Base-by-base conservation (phyloP, 352 stramenopile genomes). In the Pythium biforme region DNA sequence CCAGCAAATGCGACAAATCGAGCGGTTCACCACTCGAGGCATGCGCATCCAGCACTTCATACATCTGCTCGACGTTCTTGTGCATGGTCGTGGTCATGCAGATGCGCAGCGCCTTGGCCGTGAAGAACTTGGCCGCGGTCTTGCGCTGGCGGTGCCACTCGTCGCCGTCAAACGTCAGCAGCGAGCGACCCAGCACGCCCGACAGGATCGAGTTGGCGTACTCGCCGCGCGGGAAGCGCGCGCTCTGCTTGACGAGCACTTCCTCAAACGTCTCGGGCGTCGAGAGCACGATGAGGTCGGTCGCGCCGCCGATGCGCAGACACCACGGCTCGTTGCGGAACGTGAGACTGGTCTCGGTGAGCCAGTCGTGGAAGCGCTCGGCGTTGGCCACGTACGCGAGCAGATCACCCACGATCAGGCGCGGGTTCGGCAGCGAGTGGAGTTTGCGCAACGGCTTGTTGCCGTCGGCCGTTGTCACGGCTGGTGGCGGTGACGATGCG, bases 111-210 rank as follows among this genome's bases (percentile, higher is more conserved):
- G 62, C 55, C 6, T 64, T 65, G 45, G 65, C 59, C 5, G 72
- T 70, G 66, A 79, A 79, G 31, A 79, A 62, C 29, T 73, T 64
- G 23, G 33, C 59, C 22, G 58, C 60, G 17, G 59, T 55, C 47
- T 69, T 74, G 31, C 72, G 68, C 46, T 79, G 72, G 48, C 54
- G 65, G 8, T 51, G 23, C 72, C 72, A 79, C 14, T 66, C 20
- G 0, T 73, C 66, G 39, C 72, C 72, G 25, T 79, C 65, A 3
- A 57, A 39, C 12, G 55, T 54, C 15, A 74, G 7, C 26, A 79
- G 65, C 37, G 60, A 59, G 1, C 54, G 34, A 37, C 72, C 72
- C 2, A 70, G 49, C 7, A 76, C 14, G 9, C 65, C 61, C 12
- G 40, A 19, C 17, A 76, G 52, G n/a, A 70, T 40, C 22, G 49